These are phyloP conservation scores for Pleurotus platypus DNA, from an alignment of 768 basidiomycete genomes.

Conservation along the genomic window DNA sequence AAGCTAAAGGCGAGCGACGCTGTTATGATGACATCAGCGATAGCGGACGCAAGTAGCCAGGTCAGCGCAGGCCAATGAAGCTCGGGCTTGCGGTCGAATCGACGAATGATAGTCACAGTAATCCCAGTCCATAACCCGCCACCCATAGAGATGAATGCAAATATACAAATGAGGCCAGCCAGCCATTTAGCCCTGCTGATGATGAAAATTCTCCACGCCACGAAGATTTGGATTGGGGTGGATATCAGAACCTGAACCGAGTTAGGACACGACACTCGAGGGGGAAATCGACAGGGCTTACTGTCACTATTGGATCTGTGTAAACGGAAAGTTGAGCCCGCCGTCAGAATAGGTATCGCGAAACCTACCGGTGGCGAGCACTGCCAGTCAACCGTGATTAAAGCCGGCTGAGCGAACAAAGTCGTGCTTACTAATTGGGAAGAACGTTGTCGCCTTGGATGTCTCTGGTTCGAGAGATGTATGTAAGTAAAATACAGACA, in stretches of 20 bases:
- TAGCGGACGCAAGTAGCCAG: slow-evolving; percentile 33
- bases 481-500: background rate
- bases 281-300: background rate
- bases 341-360: too few relatives aligned
- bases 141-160: slow-evolving; percentile 14
- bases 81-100: slow-evolving; percentile 10
- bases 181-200: slow-evolving; percentile 11
- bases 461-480: background rate
- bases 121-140: slow-evolving; percentile 17
- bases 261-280: background rate
- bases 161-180: slow-evolving; percentile 8
- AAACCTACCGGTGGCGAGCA: slow-evolving; percentile 26
- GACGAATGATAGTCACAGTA: slow-evolving; percentile 3
- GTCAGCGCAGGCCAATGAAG: slow-evolving; percentile 12
- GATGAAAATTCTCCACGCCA: slow-evolving; percentile 19
- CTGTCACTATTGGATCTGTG: slow-evolving; percentile 14
- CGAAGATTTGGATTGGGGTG: slow-evolving; percentile 21
- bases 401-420: background rate
- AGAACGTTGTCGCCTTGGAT: slow-evolving; percentile 14
- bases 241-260: slow-evolving; percentile 13
- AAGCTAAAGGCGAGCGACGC: slow-evolving; percentile 24
- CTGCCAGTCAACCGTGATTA: slow-evolving; percentile 12
- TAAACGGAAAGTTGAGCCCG: too few relatives aligned
- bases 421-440: slow-evolving; percentile 23
- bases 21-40: slow-evolving; percentile 11